Base-by-base conservation (phyloP, 805 yeast genomes). In the Metschnikowia aberdeeniae region DNA sequence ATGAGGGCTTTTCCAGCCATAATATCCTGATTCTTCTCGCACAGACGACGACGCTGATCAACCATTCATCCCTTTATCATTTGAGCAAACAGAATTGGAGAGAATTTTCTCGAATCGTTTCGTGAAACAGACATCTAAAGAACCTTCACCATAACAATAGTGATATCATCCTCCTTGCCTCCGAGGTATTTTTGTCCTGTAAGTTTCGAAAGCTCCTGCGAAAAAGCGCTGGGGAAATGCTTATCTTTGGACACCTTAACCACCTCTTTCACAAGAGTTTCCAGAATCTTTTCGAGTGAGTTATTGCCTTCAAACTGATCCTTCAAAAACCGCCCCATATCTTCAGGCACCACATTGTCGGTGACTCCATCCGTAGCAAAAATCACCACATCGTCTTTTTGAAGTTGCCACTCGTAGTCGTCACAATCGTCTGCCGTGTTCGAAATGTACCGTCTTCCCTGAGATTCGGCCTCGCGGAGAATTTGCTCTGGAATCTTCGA, bases 1-100 rank as follows among this genome's bases (percentile, higher is more conserved):
- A 86, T 88, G 57, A 79, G 76, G 34, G 88, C 81, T 57, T 86
- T 74, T 1, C 89, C 84, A n/a, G 84, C 79, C 1, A 98, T 89
- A 33, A 92, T 85, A 66, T 92, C 99, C 66, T 92, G 98, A 93
- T 67, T 92, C 92, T 11, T 98, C 98, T 29, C 99, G 98, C 48
- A 80, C 71, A 58, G 86, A 86, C 36, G 73, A 69, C 57, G 81
- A 84, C 3, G 85, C 84, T 2, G 88, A 78, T 41, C 83, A 60
- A 52, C 78, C 72, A 11, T 83, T 72, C 45, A 85, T 70, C 58
- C 83, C 86, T 64, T 84, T 89, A 7, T 96, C 85, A 66, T 90
- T 92, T 0, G 90, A 95, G 49, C 93, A 82, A 17, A 90, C 88
- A 59, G 76, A 85, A 45, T 77, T 69, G 11, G 84, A 22, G 17